Base-by-base conservation (phyloP, 2,329 filamentous ascomycete species). In the Pyrenophora tritici-repentis region DNA sequence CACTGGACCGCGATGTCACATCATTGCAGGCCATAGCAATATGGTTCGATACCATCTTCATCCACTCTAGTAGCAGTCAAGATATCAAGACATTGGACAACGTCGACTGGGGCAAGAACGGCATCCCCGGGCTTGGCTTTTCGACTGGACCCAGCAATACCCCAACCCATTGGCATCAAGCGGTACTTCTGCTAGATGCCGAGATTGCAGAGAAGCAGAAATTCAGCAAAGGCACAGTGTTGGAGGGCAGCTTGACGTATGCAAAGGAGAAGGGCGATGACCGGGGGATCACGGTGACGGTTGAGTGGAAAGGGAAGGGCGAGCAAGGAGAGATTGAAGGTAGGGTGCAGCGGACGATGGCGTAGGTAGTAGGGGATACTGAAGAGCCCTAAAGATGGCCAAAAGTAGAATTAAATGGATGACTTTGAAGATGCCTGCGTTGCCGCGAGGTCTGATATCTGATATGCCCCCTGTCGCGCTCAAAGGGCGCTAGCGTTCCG, bases 11-110 rank as follows among this genome's bases (percentile, higher is more conserved):
- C 37, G 83, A 88, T 54, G 78, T 87, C 47, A 85, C 89, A 53
- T 77, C 80, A 1, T 77, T 97, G n/a, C 91, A 97, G 68, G 93
- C 90, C 4, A 96, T 91, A 73, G 81, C 91, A 12, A 83, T 96
- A 61, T 97, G 92, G 90, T 97, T 97, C 70, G 93, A 97, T 72
- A 93, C 88, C 18, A 94, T 94, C 79, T 97, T 97, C 75, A 83
- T 88, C 59, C 84, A 86, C 8, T 82, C 83, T 0, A 56, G 58
- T 22, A 63, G 63, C 45, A 42, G 53, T 2, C 61, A 66, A 37
- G 63, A 69, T 16, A 55, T 66, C 29, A 60, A 61, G 33, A 50
- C 55, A 53, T 78, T 78, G n/a, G 83, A 84, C 42, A 84, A 86
- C 0, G 78, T 85, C 47, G 79, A 82, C 3, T 91, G 88, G 84